Percentiles rank a stretch among this genome's conserved stretches.
Conservation (phyloP, 116 monocot species). For the Papilionanthe hybrid region DNA sequence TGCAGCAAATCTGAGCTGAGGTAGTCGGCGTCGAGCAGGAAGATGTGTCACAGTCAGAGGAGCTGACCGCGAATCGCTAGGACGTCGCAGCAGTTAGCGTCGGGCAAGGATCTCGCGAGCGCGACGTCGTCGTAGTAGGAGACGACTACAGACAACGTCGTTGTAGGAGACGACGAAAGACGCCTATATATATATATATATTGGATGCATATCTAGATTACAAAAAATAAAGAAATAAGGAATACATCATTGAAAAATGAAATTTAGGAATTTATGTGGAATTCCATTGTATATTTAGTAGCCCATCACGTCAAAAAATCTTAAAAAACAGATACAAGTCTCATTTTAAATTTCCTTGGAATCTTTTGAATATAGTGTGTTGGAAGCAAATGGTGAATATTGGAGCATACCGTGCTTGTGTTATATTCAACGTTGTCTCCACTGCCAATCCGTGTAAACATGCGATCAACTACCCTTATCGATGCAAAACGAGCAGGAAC, state of each 20-base stretch:
- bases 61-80: no score
- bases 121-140: no score
- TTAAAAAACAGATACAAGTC: background rate
- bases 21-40: no score
- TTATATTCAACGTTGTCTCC: constrained; percentile 87
- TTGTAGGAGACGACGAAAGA: no score
- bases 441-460: constrained; percentile 91
- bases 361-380: background rate
- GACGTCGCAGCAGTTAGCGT: no score
- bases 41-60: no score
- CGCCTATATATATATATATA: no score
- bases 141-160: no score
- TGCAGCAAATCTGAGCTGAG: no score
- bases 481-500: constrained; percentile 97
- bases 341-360: background rate
- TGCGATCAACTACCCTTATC: constrained; percentile 80
- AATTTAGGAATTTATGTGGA: background rate
- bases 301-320: background rate
- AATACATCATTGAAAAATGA: background rate
- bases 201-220: background rate
- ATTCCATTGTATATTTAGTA: background rate
- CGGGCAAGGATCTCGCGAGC: no score
- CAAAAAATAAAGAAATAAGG: background rate
- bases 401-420: constrained; percentile 79
- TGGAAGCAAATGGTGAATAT: no score